Evolutionary conservation across 2,329 filamentous ascomycete genomes (phyloP), one percentile per base, ranked within the genome.

Genomic region (Fusarium camptoceras): DNA sequence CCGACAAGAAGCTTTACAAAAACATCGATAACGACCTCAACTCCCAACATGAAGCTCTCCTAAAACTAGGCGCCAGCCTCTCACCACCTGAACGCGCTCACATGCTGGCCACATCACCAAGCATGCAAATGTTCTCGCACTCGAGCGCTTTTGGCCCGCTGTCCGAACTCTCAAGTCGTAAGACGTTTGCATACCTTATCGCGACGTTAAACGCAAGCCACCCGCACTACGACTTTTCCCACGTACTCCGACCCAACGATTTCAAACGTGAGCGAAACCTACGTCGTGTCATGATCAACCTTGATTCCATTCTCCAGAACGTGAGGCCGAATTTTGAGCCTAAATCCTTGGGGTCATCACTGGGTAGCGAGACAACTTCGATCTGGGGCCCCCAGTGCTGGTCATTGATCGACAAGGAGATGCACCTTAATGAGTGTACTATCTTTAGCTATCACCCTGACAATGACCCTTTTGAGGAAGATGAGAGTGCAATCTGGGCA

Each of bases 1-100:
- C 91, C 69, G 96, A 99, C 80, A 98, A 98, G 87, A 98, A 98
- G 79, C 86, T 99, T 11, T 98, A 98, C 85, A 97, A 94, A 82
- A 93, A 91, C 78, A 98, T 99, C 77, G 94, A 98, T 78, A 90
- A 92, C 77, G 94, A 93, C 30, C 88, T 99, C 63, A 94, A 97
- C 80, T 92, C 92, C 39, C 94, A 97, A 80, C 94, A 98, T 85
- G 92, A 94, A 73, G 93, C 94, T 10, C 88, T 97, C 3, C 85
- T 98, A 51, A 92, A 94, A 69, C 88, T 97, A 28, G 94, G 95
- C 30, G 93, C 93, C 20, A 94, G 93, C 49, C 86, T 98, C 22
- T 97, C 95, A 24, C 93, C 94, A 28, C 93, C 94, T 2, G 90
- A 94, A 72, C 90, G 90, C 61, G 87, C 89, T 70, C 87, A 92